Evolutionary conservation across 2,329 filamentous ascomycete genomes (phyloP), one percentile per base, ranked within the genome.

Genomic region (Pseudocercospora fuligena): DNA sequence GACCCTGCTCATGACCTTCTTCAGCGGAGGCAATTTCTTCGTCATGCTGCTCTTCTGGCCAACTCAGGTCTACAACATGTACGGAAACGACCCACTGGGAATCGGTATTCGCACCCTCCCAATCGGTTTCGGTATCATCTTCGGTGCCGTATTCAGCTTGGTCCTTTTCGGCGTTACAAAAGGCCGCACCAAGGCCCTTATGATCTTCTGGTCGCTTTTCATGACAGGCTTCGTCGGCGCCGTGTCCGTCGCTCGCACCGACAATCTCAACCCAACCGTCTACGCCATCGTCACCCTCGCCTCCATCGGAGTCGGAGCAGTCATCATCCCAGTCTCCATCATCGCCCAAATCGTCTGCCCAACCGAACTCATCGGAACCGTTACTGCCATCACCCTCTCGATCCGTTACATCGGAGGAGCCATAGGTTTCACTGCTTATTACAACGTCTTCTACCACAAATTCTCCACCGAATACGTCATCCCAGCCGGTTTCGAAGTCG

Each of bases 291-390:
- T 91, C 23, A 80, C 85, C 14, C 73, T 91, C 5, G 87, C 88
- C 1, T 85, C 86, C 5, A 78, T 91, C 11, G 89, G 89, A n/a
- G 86, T 91, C 5, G 89, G 89, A 9, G 89, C 87, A 0, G 88
- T 91, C 63, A 86, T 91, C 46, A 86, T 92, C 9, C 89, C 89
- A 0, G 86, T 86, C 6, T 88, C 86, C 1, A 89, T 91, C 70
- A 89, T 91, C 66, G 72, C 87, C 5, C 88, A 88, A 21, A 89
- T 91, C 69, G 87, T 90, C 69, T 90, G 88, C 67, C 89, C 89
- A 0, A 86, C 88, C 72, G 88, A 91, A 64, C 82, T 91, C 11
- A 91, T 92, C 69, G 89, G 88, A 5, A 91, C 89, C 5, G 84
- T 90, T 61, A 87, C 89, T 1, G 88, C 89, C 7, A 82, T 92